Evolutionary conservation across 495 filamentous ascomycete species (phyloP), one percentile per base, ranked within the genome.

Genomic region (Entonaema liquescens): DNA sequence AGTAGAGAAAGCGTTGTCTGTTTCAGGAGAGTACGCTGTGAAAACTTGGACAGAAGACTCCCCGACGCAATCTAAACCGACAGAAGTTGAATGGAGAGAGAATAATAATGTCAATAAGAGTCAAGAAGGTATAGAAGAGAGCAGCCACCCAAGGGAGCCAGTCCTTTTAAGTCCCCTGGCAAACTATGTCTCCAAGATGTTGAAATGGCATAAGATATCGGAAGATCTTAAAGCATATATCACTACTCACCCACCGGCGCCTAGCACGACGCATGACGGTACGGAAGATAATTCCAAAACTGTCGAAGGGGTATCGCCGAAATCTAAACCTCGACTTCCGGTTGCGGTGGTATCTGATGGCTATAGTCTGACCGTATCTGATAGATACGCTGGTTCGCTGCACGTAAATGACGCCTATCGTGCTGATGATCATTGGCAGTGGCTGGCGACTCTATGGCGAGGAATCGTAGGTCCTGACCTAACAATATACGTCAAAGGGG

Each of bases 391-490:
- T 0, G 86, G 84, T 56, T 80, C 83, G 15, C 87, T 94, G 11
- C 91, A 91, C 7, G 91, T 97, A 54, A 80, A 83, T 11, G 94
- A 97, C 70, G 83, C 87, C 2, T 97, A 97, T 76, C 86, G 87
- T 1, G 89, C 92, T 0, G 82, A 92, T 29, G 93, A 99, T 74
- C 95, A 99, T 77, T 99, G 95, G 95, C 93, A 97, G 79, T 98
- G 95, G 95, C 93, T 95, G 83, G 95, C 95, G 28, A 95, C 92
- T 56, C 85, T 97, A 2, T 99, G 95, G 95, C 90, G 94, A 1
- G 91, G 92, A 1, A 91, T 92, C 58, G 86, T 95, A 0, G 94
- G 93, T 0, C 88, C 94, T 0, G 95, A 99, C 79, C 83, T 98
- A 65, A 97, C 93, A 0, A 86, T 99, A 21, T 95, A 88, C 69